Evolutionary conservation across 2,329 filamentous ascomycete genomes (phyloP), one percentile per base, ranked within the genome.

Genomic region (Claviceps purpurea): DNA sequence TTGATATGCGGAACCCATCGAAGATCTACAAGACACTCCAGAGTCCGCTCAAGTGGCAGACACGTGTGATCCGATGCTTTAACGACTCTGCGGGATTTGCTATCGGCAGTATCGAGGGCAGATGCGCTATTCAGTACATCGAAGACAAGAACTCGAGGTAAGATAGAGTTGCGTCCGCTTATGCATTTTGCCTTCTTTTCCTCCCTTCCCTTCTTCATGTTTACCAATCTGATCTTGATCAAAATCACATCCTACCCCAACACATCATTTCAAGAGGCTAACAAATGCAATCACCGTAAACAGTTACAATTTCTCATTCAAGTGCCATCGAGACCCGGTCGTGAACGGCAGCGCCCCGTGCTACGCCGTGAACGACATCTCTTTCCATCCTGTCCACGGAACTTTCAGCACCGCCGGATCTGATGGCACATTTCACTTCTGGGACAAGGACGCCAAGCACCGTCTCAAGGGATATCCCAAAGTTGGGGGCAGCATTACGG

Each of bases 31-130:
- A 98, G 78, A 91, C 88, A 10, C 78, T 96, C 49, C 89, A 95
- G 70, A 95, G 89, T 64, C 93, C 93, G 3, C 78, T 98, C 45
- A 98, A 98, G 73, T 98, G 90, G 89, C 93, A 98, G 76, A 98
- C 93, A 1, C 78, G 91, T 54, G 89, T 94, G 13, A 87, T 97
- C 50, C 93, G 86, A 72, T 97, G 91, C 73, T 98, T 98, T 67
- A 82, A 84, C 14, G 91, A 98, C 65, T 86, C 89, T 6, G 83
- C 82, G 0, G 93, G 93, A 5, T 98, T 95, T 64, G 93, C 93
- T 1, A 87, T 98, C 49, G 93, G 93, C 51, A 95, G 88, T 65
- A 95, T 98, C 61, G 93, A 98, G 68, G 93, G 93, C 34, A 85
- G 93, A 52, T 98, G 93, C 67, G 93, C 93, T 1, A 98, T 98